A percentile compares a stretch with the other conserved stretches of the same genome.
phyloP scores from a whole-genome alignment of 1,284 basidiomycete genomes.

The Ustanciosporium gigantosporum region DNA sequence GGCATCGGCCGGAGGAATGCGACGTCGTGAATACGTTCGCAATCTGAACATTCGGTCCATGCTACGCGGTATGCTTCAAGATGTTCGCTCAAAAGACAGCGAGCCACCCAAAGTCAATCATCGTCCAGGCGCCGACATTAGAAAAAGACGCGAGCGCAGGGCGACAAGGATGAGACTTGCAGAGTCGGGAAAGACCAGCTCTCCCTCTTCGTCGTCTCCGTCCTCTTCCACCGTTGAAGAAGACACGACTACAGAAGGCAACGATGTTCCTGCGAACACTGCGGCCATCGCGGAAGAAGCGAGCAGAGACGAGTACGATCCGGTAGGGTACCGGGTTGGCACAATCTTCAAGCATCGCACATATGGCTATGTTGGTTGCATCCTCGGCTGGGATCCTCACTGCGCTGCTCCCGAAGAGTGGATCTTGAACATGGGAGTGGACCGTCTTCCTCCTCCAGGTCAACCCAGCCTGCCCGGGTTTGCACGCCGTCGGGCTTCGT shows the following conservation, averaged over 20 bases:
- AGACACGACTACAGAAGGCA: not conserved
- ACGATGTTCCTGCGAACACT: not conserved
- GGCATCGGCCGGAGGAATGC: not conserved
- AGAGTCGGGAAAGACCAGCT: no score
- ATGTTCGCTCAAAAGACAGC: conserved; percentile 10
- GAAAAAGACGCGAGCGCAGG: not conserved
- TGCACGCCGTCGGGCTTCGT: not conserved
- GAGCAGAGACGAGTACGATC: conserved; percentile 2
- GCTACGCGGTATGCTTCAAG: conserved; percentile 16
- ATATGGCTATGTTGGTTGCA: conserved; percentile 34
- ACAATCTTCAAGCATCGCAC: conserved; percentile 43
- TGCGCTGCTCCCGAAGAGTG: conserved; percentile 39
- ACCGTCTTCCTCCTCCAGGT: conserved; percentile 24
- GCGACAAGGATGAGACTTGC: not conserved
- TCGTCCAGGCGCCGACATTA: conserved; percentile 1
- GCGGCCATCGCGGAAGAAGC: not conserved
- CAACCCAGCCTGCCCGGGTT: not conserved
- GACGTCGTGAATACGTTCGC: conserved; percentile 2
- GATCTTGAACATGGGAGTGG: conserved; percentile 45
- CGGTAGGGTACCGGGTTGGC: conserved; percentile 22
- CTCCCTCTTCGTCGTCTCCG: no score
- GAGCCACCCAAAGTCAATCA: conserved; percentile 8
- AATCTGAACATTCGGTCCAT: conserved; percentile 6
- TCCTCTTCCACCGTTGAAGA: not conserved
- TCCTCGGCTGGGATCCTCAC: conserved; percentile 33